Base-by-base conservation (phyloP, 768 basidiomycete species). In the Tricholoma sp. region DNA sequence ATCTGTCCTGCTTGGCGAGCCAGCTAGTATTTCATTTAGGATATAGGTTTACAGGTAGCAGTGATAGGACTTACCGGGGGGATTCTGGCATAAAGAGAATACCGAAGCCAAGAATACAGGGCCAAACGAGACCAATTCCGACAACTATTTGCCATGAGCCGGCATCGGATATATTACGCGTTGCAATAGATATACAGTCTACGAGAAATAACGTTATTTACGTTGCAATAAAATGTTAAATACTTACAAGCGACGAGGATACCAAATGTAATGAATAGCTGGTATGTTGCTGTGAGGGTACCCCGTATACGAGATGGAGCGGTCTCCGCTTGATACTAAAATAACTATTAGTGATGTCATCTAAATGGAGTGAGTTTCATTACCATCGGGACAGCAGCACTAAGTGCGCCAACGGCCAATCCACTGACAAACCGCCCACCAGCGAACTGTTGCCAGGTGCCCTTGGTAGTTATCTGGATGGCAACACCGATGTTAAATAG, bases 271-370 rank as follows among this genome's bases (percentile, higher is more conserved):
- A 88, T 86, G 69, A 86, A 84, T 12, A 85, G 71, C 63, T 84
- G 81, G 60, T 80, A 82, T 4, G 80, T 81, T 2, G 80, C 81
- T 34, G 85, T 87, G 31, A 86, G 70, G 1, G 85, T 80, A 3
- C 89, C 88, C 53, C 88, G 80, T 55, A 90, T 83, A 59, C 88
- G 81, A 10, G 83, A 75, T 11, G 88, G 89, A 0, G 86, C 86
- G 0, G 83, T 84, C 68, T 89, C 87, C 8, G 85, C 84, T 77
- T 86, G 83, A 66, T 85, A 88, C 77, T 81, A n/a, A 33, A 4
- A 15, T 9, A 8, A 9, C n/a, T 31, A 50, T 32, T 56, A 52
- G 36, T 32, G 49, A 57, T 58, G 17, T 48, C 28, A 50, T 51
- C 39, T 50, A 31, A 52, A 24, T 39, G n/a, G 18, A 34, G 50